Evolutionary conservation across 768 basidiomycete species (phyloP), one percentile per base, ranked within the genome.

Genomic region (Strobilomyces dryophilus): DNA sequence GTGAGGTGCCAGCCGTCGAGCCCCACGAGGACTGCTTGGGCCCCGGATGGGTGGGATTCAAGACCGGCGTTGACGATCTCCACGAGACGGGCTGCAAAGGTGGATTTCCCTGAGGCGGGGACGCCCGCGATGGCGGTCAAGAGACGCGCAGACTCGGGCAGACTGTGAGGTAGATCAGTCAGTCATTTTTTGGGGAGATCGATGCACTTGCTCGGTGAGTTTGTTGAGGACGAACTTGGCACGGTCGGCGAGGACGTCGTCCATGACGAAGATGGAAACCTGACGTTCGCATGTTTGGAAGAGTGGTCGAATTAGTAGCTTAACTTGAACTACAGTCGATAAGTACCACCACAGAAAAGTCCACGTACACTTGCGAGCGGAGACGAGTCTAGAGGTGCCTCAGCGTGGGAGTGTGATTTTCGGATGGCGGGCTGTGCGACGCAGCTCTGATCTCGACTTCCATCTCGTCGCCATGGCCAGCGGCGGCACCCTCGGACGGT

Each of bases 1-100:
- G 89, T 80, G 54, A 88, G 76, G 67, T 98, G 95, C 92, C 93
- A 98, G 11, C 95, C 95, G 65, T 98, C 95, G 37, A 93, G 74
- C 8, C 88, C 82, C 10, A 97, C 80, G 41, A 92, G 78, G 32
- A 88, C 24, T 24, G 2, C 24, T 24, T 24, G 2, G 2, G 24
- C 24, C 2, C 24, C 4, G 24, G 24, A 24, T n/a, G 35, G 11
- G 39, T 47, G 35, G 21, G 58, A 17, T 36, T 48, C 40, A 24
- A 79, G 70, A 21, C 79, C 59, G 0, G 62, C 51, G 61, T 92
- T 90, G 55, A 81, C 63, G 31, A 73, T 68, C 18, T 78, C 65
- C 2, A 81, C 75, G 37, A 95, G 66, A 8, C 79, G 75, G 50
- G 72, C 71, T 12, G 92, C 81, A 29, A 95, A 74, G 0, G 88